These are phyloP conservation scores for Diaporthe humulicola DNA, from an alignment of 2,329 filamentous ascomycete genomes.

Conservation along the genomic window DNA sequence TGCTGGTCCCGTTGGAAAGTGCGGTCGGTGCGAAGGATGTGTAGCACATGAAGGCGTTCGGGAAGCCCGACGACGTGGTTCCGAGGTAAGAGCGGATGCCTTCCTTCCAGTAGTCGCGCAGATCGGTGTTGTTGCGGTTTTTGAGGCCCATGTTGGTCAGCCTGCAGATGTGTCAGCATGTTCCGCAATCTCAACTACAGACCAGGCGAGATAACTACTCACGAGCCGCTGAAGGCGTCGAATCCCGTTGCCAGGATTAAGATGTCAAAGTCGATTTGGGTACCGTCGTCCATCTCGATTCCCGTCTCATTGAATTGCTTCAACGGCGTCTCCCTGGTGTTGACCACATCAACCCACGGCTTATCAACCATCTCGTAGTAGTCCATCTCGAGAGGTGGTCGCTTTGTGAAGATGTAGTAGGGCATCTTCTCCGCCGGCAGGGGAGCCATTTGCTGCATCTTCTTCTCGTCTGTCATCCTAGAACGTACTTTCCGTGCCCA, in stretches of 20 bases:
- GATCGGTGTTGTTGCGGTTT: background rate
- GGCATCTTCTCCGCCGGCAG: conserved; percentile 59
- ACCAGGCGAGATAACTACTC: background rate
- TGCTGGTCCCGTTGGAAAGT: conserved; percentile 1
- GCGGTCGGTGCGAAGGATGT: conserved; percentile 10
- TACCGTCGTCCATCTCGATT: conserved; percentile 54
- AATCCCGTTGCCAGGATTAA: conserved; percentile 53
- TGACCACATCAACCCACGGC: conserved; percentile 59
- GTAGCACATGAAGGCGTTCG: conserved; percentile 33
- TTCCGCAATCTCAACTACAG: accelerated
- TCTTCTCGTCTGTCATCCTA: conserved; percentile 59
- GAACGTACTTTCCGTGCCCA: conserved; percentile 59
- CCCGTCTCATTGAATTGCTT: conserved; percentile 53
- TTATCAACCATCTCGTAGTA: conserved; percentile 46
- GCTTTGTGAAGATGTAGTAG: conserved; percentile 59
- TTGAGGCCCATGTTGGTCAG: conserved; percentile 33
- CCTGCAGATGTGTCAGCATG: background rate
- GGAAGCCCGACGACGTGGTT: conserved; percentile 10
- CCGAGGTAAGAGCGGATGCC: conserved; percentile 28
- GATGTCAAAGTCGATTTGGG: conserved; percentile 52
- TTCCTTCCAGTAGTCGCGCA: conserved; percentile 4
- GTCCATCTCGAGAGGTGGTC: conserved; percentile 29
- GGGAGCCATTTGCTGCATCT: conserved; percentile 61
- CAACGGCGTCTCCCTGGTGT: conserved; percentile 59
- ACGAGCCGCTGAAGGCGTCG: conserved; percentile 49